Percentiles rank a stretch among this genome's conserved stretches.
Conservation (phyloP, 2,329 filamentous ascomycete species). For the Colletotrichum musae region DNA sequence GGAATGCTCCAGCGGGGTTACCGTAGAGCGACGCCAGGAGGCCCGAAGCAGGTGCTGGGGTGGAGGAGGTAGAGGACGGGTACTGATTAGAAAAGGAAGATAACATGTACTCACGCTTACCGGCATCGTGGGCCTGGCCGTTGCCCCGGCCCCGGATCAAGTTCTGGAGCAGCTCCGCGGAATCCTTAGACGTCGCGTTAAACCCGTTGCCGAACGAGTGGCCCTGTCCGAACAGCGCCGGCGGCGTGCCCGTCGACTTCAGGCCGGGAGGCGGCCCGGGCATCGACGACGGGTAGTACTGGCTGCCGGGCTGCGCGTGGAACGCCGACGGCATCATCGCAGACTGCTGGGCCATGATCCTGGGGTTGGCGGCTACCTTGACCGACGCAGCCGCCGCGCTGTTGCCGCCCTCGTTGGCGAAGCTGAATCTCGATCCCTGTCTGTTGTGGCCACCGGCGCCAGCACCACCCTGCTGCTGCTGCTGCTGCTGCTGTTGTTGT, state of each 20-base stretch:
- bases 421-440: slow-evolving; percentile 89
- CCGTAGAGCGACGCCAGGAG: slow-evolving; percentile 94
- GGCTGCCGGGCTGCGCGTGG: slow-evolving; percentile 73
- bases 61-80: slow-evolving; percentile 84
- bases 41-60: slow-evolving; percentile 90
- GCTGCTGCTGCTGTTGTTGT: slow-evolving; percentile 62
- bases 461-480: slow-evolving; percentile 55
- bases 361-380: slow-evolving; percentile 84
- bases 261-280: slow-evolving; percentile 94
- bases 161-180: slow-evolving; percentile 83
- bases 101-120: slow-evolving; percentile 99
- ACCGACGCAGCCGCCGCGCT: slow-evolving; percentile 72
- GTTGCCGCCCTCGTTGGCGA: slow-evolving; percentile 81
- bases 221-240: slow-evolving; percentile 93
- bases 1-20: slow-evolving; percentile 86
- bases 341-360: slow-evolving; percentile 86
- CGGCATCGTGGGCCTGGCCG: slow-evolving; percentile 83
- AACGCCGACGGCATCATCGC: slow-evolving; percentile 85
- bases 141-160: slow-evolving; percentile 81
- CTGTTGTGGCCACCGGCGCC: slow-evolving; percentile 77
- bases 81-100: slow-evolving; percentile 92
- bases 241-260: slow-evolving; percentile 94
- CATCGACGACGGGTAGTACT: slow-evolving; percentile 87
- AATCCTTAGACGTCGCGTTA: slow-evolving; percentile 77
- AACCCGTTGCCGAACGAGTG: slow-evolving; percentile 86